These are phyloP conservation scores for Pseudogymnoascus sp. DNA, from an alignment of 2,329 filamentous ascomycete species.

Conservation along the genomic window DNA sequence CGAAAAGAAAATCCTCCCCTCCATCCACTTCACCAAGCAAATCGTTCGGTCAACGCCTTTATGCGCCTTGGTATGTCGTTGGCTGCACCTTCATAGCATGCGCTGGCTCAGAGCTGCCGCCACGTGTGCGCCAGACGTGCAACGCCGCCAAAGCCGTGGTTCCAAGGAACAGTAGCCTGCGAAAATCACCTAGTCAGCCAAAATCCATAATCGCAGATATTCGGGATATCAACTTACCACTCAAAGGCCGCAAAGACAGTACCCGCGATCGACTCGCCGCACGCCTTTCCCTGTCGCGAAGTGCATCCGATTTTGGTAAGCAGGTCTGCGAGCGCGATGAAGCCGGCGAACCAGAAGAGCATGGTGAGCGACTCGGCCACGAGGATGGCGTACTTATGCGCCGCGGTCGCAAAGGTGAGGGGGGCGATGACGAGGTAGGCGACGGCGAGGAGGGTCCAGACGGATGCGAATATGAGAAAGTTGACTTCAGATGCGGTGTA, in stretches of 20 bases:
- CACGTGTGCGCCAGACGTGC: conserved; percentile 35
- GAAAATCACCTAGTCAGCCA: conserved; percentile 3
- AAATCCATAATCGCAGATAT: neutral
- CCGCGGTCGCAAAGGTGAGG: conserved; percentile 48
- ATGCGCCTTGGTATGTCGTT: neutral
- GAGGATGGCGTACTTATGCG: conserved; percentile 57
- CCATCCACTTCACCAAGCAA: neutral
- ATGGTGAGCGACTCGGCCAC: conserved; percentile 63
- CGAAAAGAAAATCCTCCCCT: neutral
- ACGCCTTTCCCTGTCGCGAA: conserved; percentile 27
- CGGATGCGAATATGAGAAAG: conserved; percentile 70
- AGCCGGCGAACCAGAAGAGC: conserved; percentile 85
- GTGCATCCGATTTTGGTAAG: conserved; percentile 49
- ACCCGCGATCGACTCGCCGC: conserved; percentile 28
- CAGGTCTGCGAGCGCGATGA: conserved; percentile 64
- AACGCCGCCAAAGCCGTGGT: conserved; percentile 41
- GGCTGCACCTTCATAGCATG: conserved; percentile 1
- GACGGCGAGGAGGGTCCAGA: conserved; percentile 68
- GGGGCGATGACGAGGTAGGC: conserved; percentile 62
- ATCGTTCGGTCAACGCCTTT: neutral
- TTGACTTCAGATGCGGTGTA: conserved; percentile 49
- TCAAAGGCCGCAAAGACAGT: conserved; percentile 39
- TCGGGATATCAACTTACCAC: conserved; percentile 29
- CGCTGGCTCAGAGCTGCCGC: neutral
- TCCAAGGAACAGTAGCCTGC: conserved; percentile 41